These are phyloP conservation scores for Mycena chlorophos DNA, from an alignment of 768 basidiomycete genomes.

Conservation along the genomic window DNA sequence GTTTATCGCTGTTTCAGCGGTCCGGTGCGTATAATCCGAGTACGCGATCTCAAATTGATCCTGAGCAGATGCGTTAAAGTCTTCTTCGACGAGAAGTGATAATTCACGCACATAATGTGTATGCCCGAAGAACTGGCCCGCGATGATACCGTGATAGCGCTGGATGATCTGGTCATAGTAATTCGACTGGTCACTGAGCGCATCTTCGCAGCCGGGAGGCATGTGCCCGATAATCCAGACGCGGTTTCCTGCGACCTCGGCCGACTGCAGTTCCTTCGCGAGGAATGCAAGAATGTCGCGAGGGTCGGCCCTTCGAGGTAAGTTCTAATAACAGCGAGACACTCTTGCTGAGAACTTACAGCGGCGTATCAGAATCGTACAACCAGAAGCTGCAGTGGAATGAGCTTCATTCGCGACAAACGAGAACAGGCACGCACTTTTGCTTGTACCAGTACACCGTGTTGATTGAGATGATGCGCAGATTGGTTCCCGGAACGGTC, in stretches of 20 bases:
- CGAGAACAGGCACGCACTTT: slow-evolving; percentile 39
- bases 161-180: slow-evolving; percentile 64
- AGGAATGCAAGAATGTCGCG: slow-evolving; percentile 60
- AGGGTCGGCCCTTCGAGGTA: slow-evolving; percentile 46
- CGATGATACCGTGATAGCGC: slow-evolving; percentile 58
- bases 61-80: slow-evolving; percentile 25
- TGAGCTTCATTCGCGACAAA: not conserved
- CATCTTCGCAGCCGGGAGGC: slow-evolving; percentile 51
- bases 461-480: slow-evolving; percentile 60
- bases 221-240: slow-evolving; percentile 66
- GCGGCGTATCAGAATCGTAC: slow-evolving; percentile 50
- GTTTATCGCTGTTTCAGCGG: slow-evolving; percentile 45
- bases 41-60: slow-evolving; percentile 64
- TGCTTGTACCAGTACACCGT: slow-evolving; percentile 62
- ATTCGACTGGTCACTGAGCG: slow-evolving; percentile 59
- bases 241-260: slow-evolving; percentile 59
- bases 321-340: not conserved
- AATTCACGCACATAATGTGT: slow-evolving; percentile 42
- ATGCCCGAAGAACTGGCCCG: slow-evolving; percentile 64
- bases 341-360: slow-evolving; percentile 36
- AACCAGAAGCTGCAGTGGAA: slow-evolving; percentile 52
- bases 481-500: slow-evolving; percentile 47
- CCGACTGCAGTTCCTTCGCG: slow-evolving; percentile 53
- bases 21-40: slow-evolving; percentile 50
- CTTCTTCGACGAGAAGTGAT: not conserved